Percentiles rank a stretch among this genome's conserved stretches.
phyloP scores from a whole-genome alignment of 495 filamentous ascomycete species.

The Elaphomyces granulatus region DNA sequence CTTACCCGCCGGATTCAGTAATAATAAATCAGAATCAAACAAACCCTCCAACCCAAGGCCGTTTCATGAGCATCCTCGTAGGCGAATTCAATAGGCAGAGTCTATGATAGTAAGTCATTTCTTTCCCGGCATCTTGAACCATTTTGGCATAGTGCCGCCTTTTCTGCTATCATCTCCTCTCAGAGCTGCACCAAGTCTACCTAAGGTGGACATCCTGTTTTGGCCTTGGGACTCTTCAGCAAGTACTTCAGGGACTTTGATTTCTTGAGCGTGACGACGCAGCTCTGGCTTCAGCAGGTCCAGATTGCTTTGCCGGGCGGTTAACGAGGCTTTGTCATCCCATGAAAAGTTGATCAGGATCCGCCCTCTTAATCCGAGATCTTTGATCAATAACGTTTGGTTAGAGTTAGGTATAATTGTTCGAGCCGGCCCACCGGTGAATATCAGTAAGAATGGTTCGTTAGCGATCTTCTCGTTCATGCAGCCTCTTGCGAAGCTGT shows the following conservation, averaged over 20 bases:
- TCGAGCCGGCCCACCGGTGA: slow-evolving; percentile 9
- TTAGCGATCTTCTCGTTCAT: slow-evolving; percentile 19
- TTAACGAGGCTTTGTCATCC: slow-evolving; percentile 43
- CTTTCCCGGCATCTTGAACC: slow-evolving; percentile 51
- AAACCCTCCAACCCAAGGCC: slow-evolving; percentile 1
- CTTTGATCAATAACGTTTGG: slow-evolving; percentile 48
- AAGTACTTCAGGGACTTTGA: slow-evolving; percentile 40
- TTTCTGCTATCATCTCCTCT: slow-evolving; percentile 26
- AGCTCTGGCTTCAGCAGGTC: slow-evolving; percentile 51
- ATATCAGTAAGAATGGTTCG: slow-evolving; percentile 40
- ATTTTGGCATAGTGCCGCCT: slow-evolving; percentile 44
- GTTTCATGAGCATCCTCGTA: too few relatives aligned
- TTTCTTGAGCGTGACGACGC: slow-evolving; percentile 47
- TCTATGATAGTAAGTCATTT: too few relatives aligned
- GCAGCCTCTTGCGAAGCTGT: slow-evolving; percentile 46
- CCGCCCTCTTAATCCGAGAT: slow-evolving; percentile 51
- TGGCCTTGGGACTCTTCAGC: slow-evolving; percentile 30
- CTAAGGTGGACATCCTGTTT: slow-evolving; percentile 11
- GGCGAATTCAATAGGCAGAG: too few relatives aligned
- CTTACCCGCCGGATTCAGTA: not conserved
- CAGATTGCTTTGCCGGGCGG: slow-evolving; percentile 21
- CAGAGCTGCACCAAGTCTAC: slow-evolving; percentile 20
- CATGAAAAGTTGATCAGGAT: slow-evolving; percentile 69
- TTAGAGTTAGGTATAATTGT: slow-evolving; percentile 31
- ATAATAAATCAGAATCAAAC: not conserved